Percentiles rank a stretch among this genome's conserved stretches.
Conservation (phyloP, 352 stramenopile genomes). For the Ophiocytium majus region DNA sequence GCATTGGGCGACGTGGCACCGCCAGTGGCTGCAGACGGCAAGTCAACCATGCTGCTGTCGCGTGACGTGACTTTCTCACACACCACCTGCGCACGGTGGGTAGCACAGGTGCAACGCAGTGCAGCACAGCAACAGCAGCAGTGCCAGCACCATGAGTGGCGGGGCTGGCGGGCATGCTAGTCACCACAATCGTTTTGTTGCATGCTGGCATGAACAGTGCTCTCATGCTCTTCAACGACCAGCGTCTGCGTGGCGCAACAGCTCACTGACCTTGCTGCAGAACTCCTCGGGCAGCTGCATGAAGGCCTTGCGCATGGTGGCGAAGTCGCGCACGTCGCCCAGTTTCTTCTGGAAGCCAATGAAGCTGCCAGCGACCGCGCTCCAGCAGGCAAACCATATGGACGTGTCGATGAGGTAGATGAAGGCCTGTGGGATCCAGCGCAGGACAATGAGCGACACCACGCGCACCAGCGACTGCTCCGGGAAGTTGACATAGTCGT, state of each 20-base stretch:
- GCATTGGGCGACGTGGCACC: not conserved
- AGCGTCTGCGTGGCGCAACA: too few relatives aligned
- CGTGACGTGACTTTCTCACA: conserved; percentile 29
- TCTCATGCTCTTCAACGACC: too few relatives aligned
- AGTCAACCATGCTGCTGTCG: conserved; percentile 33
- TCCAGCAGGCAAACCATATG: conserved; percentile 97
- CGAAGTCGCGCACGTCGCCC: conserved; percentile 89
- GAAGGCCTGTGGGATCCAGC: conserved; percentile 91
- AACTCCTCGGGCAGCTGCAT: conserved; percentile 74
- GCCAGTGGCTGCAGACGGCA: not conserved
- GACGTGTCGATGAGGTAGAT: conserved; percentile 97
- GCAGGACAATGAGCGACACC: conserved; percentile 80
- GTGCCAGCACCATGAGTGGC: too few relatives aligned
- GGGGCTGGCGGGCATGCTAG: too few relatives aligned
- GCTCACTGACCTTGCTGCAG: conserved; percentile 48
- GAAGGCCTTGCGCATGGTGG: conserved; percentile 76
- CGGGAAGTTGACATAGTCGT: conserved; percentile 88
- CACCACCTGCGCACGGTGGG: conserved; percentile 32
- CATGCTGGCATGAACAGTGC: too few relatives aligned
- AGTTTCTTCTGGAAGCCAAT: conserved; percentile 78
- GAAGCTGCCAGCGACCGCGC: conserved; percentile 91
- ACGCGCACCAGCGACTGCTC: conserved; percentile 75
- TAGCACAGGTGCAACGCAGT: too few relatives aligned
- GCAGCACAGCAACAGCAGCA: too few relatives aligned
- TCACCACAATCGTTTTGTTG: too few relatives aligned